Base-by-base conservation (phyloP, 1,284 basidiomycete species). In the Agaricales sp. region DNA sequence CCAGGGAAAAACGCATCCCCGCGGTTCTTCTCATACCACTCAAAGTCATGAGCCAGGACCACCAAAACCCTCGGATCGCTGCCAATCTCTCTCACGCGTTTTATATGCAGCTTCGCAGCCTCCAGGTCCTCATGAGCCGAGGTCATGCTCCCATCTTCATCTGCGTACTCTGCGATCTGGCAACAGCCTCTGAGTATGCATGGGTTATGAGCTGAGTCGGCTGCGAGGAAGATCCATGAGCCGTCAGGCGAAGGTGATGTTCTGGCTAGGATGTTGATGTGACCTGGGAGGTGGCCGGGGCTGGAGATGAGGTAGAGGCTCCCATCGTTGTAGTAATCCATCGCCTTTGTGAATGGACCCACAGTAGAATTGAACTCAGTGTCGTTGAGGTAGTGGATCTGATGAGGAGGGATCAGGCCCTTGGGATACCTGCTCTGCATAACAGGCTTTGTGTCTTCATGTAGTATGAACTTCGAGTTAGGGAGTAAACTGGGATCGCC, bases 251-350 rank as follows among this genome's bases (percentile, higher is more conserved):
- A 77, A n/a, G n/a, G n/a, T n/a, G n/a, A n/a, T 21, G 78, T 81
- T 41, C 80, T 73, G 19, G 66, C 74, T n/a, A 81, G 68, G 19
- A 74, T 56, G 50, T 73, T 75, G 50, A 81, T 52, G 55, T 80
- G 78, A 0, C 78, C 77, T 1, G 65, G 59, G 22, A 75, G 62
- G 58, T 80, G 77, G 0, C 78, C 78, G 13, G 74, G 71, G 3
- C 77, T 67, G 53, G 80, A 71, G 49, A 81, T 63, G 50, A 82
- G 61, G 56, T 78, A 77, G 38, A 78, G 51, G 52, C 71, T 74
- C 2, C 78, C 79, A 53, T 82, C 79, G 13, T 69, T 70, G 56
- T 71, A 78, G 53, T 70, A 71, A 60, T 82, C 78, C 3, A 72
- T 70, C 39, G 61, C 66, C 3, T 71, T 69, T n/a, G n/a, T n/a